These are phyloP conservation scores for Clonostachys sp. DNA, from an alignment of 2,329 filamentous ascomycete genomes.

Conservation along the genomic window DNA sequence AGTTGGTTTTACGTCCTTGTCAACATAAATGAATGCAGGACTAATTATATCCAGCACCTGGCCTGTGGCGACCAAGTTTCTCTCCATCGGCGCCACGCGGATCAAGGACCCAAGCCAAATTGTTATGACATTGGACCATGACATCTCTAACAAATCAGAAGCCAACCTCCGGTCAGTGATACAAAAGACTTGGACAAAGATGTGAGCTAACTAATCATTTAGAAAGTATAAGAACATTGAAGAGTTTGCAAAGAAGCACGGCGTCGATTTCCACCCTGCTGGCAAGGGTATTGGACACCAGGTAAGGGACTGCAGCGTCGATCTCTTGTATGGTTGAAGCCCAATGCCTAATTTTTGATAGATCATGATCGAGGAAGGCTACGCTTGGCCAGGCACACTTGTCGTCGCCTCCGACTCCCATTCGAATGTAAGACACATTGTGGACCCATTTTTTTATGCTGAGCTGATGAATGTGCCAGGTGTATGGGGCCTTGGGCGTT, in stretches of 20 bases:
- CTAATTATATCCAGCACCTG: conserved; percentile 56
- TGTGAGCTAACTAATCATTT: no score
- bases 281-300: conserved; percentile 86
- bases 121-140: conserved; percentile 83
- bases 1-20: no score
- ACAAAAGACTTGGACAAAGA: no score
- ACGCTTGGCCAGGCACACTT: conserved; percentile 78
- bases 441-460: no score
- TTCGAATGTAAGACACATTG: conserved; percentile 63
- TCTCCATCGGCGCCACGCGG: conserved; percentile 68
- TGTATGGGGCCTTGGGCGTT: neutral
- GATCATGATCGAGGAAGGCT: conserved; percentile 76
- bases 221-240: conserved; percentile 81
- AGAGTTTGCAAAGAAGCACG: conserved; percentile 74
- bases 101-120: conserved; percentile 49
- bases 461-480: conserved; percentile 30
- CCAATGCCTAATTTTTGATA: no score
- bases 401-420: conserved; percentile 77
- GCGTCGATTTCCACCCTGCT: conserved; percentile 72
- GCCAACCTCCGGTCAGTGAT: conserved; percentile 51
- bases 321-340: no score
- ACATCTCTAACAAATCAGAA: conserved; percentile 78
- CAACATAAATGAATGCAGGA: no score
- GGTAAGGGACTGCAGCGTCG: neutral
- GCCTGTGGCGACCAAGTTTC: conserved; percentile 72